A percentile compares a stretch with the other conserved stretches of the same genome.
Evolutionary conservation across 2,329 filamentous ascomycete genomes (phyloP).

Genomic region (Penicillium psychrosexuale): DNA sequence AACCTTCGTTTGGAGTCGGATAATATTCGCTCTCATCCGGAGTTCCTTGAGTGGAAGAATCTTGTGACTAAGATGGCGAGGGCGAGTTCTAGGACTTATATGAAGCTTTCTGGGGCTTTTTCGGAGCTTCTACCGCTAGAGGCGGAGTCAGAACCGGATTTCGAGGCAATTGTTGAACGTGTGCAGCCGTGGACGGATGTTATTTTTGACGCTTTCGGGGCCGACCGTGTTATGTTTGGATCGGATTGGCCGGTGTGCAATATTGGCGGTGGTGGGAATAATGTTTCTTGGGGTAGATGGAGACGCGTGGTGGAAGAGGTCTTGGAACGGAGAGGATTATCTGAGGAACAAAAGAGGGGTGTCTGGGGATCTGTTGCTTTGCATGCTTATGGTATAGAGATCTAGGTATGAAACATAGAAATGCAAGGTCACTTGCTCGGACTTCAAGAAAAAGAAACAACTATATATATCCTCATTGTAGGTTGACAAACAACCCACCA

Average conservation of each 20-base stretch:
- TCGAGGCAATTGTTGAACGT: slow-evolving; percentile 49
- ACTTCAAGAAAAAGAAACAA: background rate
- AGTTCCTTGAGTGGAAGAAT: slow-evolving; percentile 66
- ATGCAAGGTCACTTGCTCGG: background rate
- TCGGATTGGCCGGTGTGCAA: slow-evolving; percentile 95
- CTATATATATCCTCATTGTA: slow-evolving; percentile 56
- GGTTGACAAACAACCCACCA: slow-evolving; percentile 83
- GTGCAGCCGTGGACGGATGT: slow-evolving; percentile 70
- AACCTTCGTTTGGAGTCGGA: slow-evolving; percentile 60
- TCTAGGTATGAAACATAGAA: slow-evolving; percentile 7
- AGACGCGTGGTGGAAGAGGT: slow-evolving; percentile 65
- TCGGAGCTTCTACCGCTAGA: slow-evolving; percentile 64
- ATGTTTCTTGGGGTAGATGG: slow-evolving; percentile 73
- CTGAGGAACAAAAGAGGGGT: slow-evolving; percentile 59
- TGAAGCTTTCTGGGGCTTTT: slow-evolving; percentile 89
- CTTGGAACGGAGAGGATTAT: slow-evolving; percentile 52
- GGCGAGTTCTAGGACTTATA: slow-evolving; percentile 62
- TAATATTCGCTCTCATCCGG: slow-evolving; percentile 42
- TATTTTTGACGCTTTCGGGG: slow-evolving; percentile 68
- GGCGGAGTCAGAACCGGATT: slow-evolving; percentile 16
- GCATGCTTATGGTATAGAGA: slow-evolving; percentile 59
- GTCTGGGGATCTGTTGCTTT: slow-evolving; percentile 72
- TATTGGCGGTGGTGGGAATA: slow-evolving; percentile 55
- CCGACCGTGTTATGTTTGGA: slow-evolving; percentile 77
- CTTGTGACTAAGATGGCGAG: slow-evolving; percentile 66